Evolutionary conservation across 83 land plant species (phyloP), one percentile per base, ranked within the genome.

Genomic region (Thuja plicata): DNA sequence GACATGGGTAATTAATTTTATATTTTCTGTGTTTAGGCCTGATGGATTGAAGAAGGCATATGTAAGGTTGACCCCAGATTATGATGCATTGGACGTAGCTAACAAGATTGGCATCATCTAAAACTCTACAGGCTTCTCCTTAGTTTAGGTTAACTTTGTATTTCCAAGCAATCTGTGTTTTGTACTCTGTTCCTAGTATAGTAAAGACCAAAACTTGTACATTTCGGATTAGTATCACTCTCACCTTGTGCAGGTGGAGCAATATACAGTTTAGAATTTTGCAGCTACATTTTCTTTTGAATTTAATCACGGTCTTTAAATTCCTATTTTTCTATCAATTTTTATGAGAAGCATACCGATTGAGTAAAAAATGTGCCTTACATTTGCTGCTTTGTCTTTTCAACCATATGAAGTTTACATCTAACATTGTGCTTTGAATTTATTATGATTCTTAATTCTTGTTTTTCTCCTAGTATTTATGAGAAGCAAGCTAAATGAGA

Each of bases 21-120:
- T 37, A 50, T 66, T 88, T 89, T 48, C 88, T 84, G 19, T 87
- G n/a, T 55, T 15, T 88, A 94, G 95, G 95, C 95, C 95, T 52
- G 95, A 94, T 87, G 93, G 93, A 86, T 46, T 86, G 77, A 94
- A 94, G 93, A 94, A 94, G 92, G 95, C 95, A 0, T 94, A 92
- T 81, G 95, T 94, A 43, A 91, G 95, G 90, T 84, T 94, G 60
- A 90, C 95, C 3, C 87, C 94, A 27, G 95, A 94, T 88, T 89
- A 90, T 82, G 95, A 94, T 91, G 95, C 95, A 27, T 86, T 94
- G 70, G 95, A 94, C 77, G 95, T 94, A 50, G 95, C 95, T 52
- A 94, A 94, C 94, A 93, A 94, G 88, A 94, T 94, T 89, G 95
- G 95, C 57, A 94, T 94, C 84, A 93, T 94, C 89, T 94, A 93